These are phyloP conservation scores for Erysimum cheiri DNA, from an alignment of 441 rosid genomes.

Conservation along the genomic window DNA sequence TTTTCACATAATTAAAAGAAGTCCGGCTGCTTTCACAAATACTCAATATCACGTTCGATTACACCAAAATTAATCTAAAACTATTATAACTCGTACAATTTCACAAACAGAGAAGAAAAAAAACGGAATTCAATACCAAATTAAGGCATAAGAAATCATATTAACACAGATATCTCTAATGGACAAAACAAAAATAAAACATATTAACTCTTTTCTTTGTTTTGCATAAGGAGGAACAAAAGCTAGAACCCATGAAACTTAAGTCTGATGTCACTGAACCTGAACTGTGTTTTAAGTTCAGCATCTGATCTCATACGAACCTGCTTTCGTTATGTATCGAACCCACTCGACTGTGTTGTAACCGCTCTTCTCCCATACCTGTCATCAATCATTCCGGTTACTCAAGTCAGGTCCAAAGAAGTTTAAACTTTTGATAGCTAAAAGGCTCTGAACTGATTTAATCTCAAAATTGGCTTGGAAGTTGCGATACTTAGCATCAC, in stretches of 20 bases:
- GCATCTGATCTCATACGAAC: conserved; percentile 98
- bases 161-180: conserved; percentile 41
- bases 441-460: no score
- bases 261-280: conserved; percentile 22
- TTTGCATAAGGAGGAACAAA: conserved; percentile 22
- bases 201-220: conserved; percentile 24
- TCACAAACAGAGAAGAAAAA: neutral
- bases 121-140: conserved; percentile 23
- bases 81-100: conserved; percentile 16
- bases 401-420: neutral
- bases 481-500: no score
- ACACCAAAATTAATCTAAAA: conserved; percentile 31
- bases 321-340: conserved; percentile 95
- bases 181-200: conserved; percentile 35
- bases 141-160: conserved; percentile 36
- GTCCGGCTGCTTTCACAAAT: conserved; percentile 18
- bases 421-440: neutral
- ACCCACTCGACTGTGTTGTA: conserved; percentile 99
- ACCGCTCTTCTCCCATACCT: conserved; percentile 99
- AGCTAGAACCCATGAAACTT: conserved; percentile 31
- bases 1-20: neutral
- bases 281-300: conserved; percentile 41
- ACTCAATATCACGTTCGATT: conserved; percentile 21
- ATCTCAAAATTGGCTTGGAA: conserved; percentile 16
- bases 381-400: conserved; percentile 34